Conservation (phyloP, 148 eudicot genomes). For the Bassia scoparia region DNA sequence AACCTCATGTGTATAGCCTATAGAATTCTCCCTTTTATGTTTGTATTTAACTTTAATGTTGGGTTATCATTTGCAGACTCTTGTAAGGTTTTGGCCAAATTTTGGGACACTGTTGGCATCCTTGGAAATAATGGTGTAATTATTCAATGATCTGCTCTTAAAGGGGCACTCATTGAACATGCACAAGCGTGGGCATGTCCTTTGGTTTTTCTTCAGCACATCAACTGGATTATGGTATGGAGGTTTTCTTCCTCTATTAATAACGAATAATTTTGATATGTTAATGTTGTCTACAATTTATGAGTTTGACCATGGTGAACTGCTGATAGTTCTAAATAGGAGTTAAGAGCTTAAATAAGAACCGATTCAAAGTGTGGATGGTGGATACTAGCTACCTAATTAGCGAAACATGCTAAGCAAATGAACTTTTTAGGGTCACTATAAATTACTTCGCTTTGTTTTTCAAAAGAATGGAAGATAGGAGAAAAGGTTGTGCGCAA, state of each 20-base stretch:
- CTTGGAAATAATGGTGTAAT: constrained; percentile 89
- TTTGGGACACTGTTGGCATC: constrained; percentile 90
- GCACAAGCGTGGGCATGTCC: constrained; percentile 93
- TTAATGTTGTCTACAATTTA: background rate
- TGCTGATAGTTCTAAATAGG: too few relatives aligned
- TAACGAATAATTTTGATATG: background rate
- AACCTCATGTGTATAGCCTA: too few relatives aligned
- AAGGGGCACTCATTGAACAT: constrained; percentile 94
- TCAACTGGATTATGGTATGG: constrained; percentile 95
- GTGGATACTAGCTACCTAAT: too few relatives aligned
- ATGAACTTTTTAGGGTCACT: too few relatives aligned
- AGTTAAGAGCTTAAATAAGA: too few relatives aligned
- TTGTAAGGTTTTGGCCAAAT: constrained; percentile 86
- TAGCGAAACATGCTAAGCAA: too few relatives aligned
- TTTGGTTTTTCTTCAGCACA: constrained; percentile 89
- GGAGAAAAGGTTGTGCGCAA: too few relatives aligned
- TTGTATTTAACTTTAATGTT: background rate
- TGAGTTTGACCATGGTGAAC: background rate
- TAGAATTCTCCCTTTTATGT: background rate
- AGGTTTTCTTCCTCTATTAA: background rate
- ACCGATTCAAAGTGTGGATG: too few relatives aligned
- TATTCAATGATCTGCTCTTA: constrained; percentile 87
- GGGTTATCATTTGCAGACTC: constrained; percentile 58
- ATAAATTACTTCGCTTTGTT: too few relatives aligned
- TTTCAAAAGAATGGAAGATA: too few relatives aligned